A percentile compares a stretch with the other conserved stretches of the same genome.
These are phyloP conservation scores for Apiospora koreana DNA, from an alignment of 2,329 filamentous ascomycete species.

Conservation along the genomic window DNA sequence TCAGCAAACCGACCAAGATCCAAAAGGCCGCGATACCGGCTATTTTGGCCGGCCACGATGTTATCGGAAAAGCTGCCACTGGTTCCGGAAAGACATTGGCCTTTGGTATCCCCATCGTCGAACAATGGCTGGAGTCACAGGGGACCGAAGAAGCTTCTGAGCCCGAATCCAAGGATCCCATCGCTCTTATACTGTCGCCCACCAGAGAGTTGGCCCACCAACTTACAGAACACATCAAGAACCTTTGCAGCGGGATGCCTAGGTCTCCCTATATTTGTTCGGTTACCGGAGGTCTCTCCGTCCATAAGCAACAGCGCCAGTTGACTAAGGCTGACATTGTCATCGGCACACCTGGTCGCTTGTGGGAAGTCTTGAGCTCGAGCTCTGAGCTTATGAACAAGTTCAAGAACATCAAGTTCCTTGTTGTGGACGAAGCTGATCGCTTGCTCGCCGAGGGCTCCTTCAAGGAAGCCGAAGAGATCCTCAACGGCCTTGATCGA, in stretches of 20 bases:
- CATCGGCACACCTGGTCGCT: conserved; percentile 86
- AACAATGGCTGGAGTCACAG: conserved; percentile 67
- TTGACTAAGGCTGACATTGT: conserved; percentile 85
- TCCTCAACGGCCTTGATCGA: conserved; percentile 77
- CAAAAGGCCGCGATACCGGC: conserved; percentile 79
- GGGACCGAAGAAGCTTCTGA: conserved; percentile 31
- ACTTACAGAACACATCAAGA: conserved; percentile 77
- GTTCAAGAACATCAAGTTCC: conserved; percentile 74
- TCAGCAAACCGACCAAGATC: conserved; percentile 78
- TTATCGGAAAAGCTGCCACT: conserved; percentile 94
- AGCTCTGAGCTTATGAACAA: conserved; percentile 68
- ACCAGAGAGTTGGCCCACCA: conserved; percentile 95
- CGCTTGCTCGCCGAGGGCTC: conserved; percentile 88
- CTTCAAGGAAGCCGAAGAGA: conserved; percentile 92
- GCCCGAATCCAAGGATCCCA: conserved; percentile 49
- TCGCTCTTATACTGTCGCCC: conserved; percentile 83
- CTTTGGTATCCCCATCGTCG: conserved; percentile 90
- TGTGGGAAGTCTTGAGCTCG: conserved; percentile 91
- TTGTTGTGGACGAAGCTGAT: conserved; percentile 95
- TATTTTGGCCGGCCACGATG: conserved; percentile 80
- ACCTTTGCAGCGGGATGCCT: conserved; percentile 65
- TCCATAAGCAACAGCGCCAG: conserved; percentile 92
- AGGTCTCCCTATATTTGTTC: conserved; percentile 76
- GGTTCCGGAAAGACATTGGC: conserved; percentile 96
- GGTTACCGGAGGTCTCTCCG: conserved; percentile 86